Evolutionary conservation across 1,284 basidiomycete genomes (phyloP).

Genomic region (Boletus hoseneyae): DNA sequence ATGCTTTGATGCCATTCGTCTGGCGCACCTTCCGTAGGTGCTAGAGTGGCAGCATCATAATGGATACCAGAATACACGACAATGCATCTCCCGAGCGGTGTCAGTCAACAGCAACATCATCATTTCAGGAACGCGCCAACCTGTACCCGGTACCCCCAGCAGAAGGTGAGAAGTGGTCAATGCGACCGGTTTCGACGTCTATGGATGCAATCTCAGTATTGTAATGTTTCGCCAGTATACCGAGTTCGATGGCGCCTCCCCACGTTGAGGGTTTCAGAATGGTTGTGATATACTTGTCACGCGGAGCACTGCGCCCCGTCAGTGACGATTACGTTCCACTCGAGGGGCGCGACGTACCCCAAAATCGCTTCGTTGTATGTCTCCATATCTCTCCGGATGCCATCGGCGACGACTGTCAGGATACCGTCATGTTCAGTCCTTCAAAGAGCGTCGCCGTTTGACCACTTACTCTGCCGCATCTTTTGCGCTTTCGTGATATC

Average conservation of each 20-base stretch:
- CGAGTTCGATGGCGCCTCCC: conserved; percentile 92
- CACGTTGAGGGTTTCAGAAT: conserved; percentile 80
- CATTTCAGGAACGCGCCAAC: conserved; percentile 11
- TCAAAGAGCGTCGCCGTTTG: background rate
- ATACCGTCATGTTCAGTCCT: conserved; percentile 2
- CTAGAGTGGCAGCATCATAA: conserved; percentile 84
- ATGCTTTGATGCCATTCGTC: conserved; percentile 86
- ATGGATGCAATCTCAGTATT: conserved; percentile 83
- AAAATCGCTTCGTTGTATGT: conserved; percentile 83
- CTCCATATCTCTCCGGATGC: conserved; percentile 65
- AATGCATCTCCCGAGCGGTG: conserved; percentile 49
- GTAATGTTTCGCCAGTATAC: conserved; percentile 79
- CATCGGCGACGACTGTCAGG: conserved; percentile 72
- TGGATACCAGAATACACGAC: conserved; percentile 92
- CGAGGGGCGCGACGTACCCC: conserved; percentile 49
- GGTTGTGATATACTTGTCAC: conserved; percentile 73
- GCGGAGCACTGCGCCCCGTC: conserved; percentile 51
- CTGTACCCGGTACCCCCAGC: conserved; percentile 35
- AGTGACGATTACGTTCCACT: conserved; percentile 15
- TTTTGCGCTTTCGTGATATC: conserved; percentile 61
- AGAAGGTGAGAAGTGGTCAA: conserved; percentile 66
- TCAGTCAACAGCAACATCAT: conserved; percentile 1
- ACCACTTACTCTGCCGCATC: conserved; percentile 60
- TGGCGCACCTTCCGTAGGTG: conserved; percentile 73
- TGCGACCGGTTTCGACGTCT: conserved; percentile 89